Conservation (phyloP, 202 grass and related monocot species). For the Cymbopogon flexuosus region DNA sequence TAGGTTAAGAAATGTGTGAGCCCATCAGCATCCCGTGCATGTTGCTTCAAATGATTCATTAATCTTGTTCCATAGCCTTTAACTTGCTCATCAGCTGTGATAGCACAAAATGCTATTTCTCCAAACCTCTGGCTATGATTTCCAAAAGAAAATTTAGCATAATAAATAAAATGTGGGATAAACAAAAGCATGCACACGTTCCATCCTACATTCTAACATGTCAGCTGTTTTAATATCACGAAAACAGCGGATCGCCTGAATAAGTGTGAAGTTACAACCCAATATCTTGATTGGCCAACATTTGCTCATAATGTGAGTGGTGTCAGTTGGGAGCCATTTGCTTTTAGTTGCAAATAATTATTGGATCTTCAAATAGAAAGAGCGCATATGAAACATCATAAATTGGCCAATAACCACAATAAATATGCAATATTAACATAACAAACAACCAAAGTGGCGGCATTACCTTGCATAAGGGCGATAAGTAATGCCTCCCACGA, state of each 20-base stretch:
- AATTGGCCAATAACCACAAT: neutral
- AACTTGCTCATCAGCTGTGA: conserved; percentile 98
- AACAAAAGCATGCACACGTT: conserved; percentile 15
- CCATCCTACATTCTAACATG: conserved; percentile 9
- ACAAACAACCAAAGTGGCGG: conserved; percentile 19
- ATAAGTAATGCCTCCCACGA: conserved; percentile 98
- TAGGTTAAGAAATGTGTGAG: conserved; percentile 99
- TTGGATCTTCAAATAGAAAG: neutral
- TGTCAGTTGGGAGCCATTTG: neutral
- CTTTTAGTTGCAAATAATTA: conserved; percentile 12
- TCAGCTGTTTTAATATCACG: conserved; percentile 3
- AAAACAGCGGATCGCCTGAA: neutral
- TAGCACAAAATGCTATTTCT: conserved; percentile 98
- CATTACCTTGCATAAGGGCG: conserved; percentile 87
- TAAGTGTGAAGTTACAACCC: neutral
- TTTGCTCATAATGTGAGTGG: conserved; percentile 1
- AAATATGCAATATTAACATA: neutral
- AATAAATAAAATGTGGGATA: neutral
- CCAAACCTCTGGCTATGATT: conserved; percentile 86
- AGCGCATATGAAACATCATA: neutral
- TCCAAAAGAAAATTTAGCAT: conserved; percentile 25
- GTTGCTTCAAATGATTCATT: conserved; percentile 99
- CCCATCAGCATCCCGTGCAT: conserved; percentile 91
- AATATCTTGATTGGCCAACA: conserved; percentile 2
- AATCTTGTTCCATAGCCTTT: conserved; percentile 98